Percentiles rank a stretch among this genome's conserved stretches.
phyloP scores from a whole-genome alignment of 1,139 yeast species.

The Yamadazyma trypodendri region DNA sequence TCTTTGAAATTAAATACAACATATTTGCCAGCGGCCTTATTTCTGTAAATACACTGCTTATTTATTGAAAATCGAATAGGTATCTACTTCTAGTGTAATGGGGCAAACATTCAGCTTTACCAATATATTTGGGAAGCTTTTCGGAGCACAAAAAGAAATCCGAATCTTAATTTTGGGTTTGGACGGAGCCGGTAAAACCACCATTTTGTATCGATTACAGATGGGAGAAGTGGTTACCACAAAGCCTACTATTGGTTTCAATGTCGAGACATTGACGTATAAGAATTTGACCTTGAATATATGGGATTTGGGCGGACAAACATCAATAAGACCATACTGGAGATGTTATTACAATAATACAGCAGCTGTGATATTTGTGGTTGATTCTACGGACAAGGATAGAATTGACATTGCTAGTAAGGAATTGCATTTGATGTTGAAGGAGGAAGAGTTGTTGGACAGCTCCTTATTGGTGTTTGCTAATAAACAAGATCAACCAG shows the following conservation, averaged over 20 bases:
- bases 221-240: conserved; percentile 94
- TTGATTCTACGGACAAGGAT: conserved; percentile 94
- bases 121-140: conserved; percentile 76
- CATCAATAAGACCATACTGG: conserved; percentile 97
- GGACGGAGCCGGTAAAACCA: conserved; percentile 98
- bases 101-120: conserved; percentile 79
- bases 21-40: not conserved
- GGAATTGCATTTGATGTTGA: conserved; percentile 87
- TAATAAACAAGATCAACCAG: conserved; percentile 95
- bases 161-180: conserved; percentile 88
- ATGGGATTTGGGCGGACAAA: conserved; percentile 96
- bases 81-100: no score
- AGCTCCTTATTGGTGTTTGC: conserved; percentile 93
- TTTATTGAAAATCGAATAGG: no score
- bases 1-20: not conserved
- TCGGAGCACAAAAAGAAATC: conserved; percentile 90
- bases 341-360: conserved; percentile 95
- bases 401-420: conserved; percentile 85
- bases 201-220: conserved; percentile 86
- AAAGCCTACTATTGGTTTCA: conserved; percentile 95
- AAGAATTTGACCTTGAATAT: conserved; percentile 85
- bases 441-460: conserved; percentile 88
- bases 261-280: conserved; percentile 89
- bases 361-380: conserved; percentile 94
- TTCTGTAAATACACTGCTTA: not conserved